A percentile compares a stretch with the other conserved stretches of the same genome.
Evolutionary conservation across 2,329 filamentous ascomycete species (phyloP).

Genomic region (Keithomyces neogunnii): DNA sequence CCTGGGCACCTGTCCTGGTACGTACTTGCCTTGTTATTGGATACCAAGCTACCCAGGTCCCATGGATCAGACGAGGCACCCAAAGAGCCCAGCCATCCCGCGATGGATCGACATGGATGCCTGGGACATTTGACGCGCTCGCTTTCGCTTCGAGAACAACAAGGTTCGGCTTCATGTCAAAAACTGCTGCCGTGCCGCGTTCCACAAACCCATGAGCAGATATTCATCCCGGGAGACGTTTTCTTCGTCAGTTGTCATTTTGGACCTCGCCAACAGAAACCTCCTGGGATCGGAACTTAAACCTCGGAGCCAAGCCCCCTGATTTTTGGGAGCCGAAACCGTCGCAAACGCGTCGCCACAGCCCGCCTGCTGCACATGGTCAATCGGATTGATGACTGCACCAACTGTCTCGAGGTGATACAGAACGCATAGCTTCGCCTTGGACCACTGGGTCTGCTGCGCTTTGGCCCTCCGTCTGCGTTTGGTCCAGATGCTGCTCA

Average conservation of each 20-base stretch:
- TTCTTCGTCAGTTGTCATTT: background rate
- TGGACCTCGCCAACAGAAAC: background rate
- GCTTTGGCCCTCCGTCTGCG: background rate
- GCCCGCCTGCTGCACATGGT: background rate
- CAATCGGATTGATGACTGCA: background rate
- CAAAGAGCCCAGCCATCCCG: background rate
- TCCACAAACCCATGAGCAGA: background rate
- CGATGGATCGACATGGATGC: background rate
- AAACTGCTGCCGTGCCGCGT: slow-evolving; percentile 1
- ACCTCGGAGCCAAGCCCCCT: background rate
- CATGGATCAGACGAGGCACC: background rate
- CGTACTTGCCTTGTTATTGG: background rate
- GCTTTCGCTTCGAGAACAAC: slow-evolving; percentile 1
- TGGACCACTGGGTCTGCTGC: background rate
- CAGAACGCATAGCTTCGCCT: background rate
- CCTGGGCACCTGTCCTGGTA: background rate
- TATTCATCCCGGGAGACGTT: background rate
- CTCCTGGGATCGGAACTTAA: background rate
- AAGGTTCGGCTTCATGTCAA: background rate
- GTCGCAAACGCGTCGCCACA: background rate
- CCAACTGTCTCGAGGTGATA: background rate
- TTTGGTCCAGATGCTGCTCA: background rate
- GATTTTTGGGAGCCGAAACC: background rate
- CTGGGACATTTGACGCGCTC: background rate
- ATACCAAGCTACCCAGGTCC: too few relatives aligned